Evolutionary conservation across 192 early-diverging fungal genomes (phyloP).

Genomic region (Helicostylum pulchrum): DNA sequence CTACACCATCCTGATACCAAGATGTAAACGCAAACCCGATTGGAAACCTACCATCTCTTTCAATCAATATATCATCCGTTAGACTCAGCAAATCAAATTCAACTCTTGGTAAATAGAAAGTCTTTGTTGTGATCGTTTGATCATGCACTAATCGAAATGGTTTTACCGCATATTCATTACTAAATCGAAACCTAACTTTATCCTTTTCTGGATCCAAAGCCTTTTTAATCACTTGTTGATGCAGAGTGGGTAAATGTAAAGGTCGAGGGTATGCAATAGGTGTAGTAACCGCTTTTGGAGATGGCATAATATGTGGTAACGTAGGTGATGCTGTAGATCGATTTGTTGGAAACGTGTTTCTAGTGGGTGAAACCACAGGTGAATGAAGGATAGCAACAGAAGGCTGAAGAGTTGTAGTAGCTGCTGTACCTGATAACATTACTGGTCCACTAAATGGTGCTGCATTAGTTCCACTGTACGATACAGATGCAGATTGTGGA

Average conservation of each 20-base stretch:
- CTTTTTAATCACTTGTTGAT: neutral
- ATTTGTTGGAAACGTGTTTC: neutral
- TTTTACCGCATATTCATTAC: neutral
- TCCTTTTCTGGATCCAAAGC: neutral
- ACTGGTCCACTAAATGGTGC: too few species aligned
- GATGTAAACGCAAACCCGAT: neutral
- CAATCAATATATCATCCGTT: neutral
- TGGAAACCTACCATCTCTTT: neutral
- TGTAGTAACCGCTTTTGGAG: neutral
- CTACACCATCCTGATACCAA: neutral
- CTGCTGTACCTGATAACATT: too few species aligned
- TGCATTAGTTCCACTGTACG: too few species aligned
- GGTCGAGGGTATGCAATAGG: neutral
- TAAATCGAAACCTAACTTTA: neutral
- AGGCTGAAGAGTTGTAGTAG: neutral
- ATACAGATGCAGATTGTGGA: too few species aligned
- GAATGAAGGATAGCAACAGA: neutral
- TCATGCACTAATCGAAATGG: conserved; percentile 4
- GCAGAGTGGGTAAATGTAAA: neutral
- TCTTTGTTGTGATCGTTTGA: neutral
- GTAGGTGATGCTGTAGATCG: too few species aligned
- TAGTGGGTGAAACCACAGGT: neutral
- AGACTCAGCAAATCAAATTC: neutral
- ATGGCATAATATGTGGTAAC: too few species aligned
- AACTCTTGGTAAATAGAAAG: neutral